A percentile compares a stretch with the other conserved stretches of the same genome.
These are phyloP conservation scores for Chloris gayana DNA, from an alignment of 176 grass and related monocot genomes.

Conservation along the genomic window DNA sequence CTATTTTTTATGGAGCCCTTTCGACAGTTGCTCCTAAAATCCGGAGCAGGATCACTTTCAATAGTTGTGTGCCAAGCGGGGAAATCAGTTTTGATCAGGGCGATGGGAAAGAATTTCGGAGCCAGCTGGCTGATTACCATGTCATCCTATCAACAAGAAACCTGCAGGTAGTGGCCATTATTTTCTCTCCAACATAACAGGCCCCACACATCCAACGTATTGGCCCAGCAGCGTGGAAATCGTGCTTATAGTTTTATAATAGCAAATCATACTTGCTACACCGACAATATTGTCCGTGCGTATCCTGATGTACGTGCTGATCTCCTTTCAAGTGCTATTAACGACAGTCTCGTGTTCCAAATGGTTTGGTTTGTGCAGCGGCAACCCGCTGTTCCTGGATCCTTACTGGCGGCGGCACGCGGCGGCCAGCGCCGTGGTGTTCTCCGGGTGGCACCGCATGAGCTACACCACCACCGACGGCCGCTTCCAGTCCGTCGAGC, in stretches of 20 bases:
- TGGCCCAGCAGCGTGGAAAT: no score
- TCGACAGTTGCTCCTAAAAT: no score
- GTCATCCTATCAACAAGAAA: no score
- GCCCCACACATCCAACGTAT: no score
- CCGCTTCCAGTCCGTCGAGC: slow-evolving; percentile 54
- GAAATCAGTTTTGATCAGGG: not conserved
- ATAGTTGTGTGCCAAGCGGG: no score
- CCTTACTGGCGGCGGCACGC: slow-evolving; percentile 80
- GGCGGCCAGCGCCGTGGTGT: slow-evolving; percentile 51
- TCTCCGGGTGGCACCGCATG: slow-evolving; percentile 84
- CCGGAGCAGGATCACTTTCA: no score
- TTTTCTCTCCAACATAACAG: no score
- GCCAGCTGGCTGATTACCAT: not conserved
- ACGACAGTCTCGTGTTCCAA: not conserved
- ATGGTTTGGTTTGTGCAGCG: not conserved
- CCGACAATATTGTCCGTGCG: not conserved
- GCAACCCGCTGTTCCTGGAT: slow-evolving; percentile 45
- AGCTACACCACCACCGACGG: slow-evolving; percentile 39
- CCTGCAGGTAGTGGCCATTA: no score
- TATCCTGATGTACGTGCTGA: not conserved
- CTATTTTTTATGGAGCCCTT: no score
- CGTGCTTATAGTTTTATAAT: no score
- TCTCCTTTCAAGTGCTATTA: not conserved
- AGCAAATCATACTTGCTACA: not conserved
- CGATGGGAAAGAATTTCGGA: not conserved